These are phyloP conservation scores for Clavispora fructus DNA, from an alignment of 805 yeast genomes.

Conservation along the genomic window DNA sequence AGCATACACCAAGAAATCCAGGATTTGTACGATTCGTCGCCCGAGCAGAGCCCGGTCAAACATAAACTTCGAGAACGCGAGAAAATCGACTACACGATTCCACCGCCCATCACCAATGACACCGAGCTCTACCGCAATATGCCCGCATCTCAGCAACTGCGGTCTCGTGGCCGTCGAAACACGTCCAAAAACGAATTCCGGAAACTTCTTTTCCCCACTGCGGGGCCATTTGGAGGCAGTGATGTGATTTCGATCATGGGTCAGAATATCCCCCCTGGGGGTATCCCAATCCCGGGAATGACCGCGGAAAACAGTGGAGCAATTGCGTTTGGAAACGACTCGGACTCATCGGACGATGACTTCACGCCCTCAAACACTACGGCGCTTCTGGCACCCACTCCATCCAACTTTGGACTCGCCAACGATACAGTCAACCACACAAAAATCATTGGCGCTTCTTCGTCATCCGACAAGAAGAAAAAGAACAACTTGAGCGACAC, in stretches of 20 bases:
- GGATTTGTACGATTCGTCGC: conserved; percentile 59
- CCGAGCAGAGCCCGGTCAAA: conserved; percentile 40
- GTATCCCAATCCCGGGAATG: conserved; percentile 35
- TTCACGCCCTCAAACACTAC: conserved; percentile 34
- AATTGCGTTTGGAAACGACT: conserved; percentile 40
- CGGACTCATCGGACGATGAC: conserved; percentile 63
- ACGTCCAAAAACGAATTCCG: conserved; percentile 43
- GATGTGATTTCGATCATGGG: conserved; percentile 85
- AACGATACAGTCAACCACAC: conserved; percentile 18
- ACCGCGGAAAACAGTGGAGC: conserved; percentile 16
- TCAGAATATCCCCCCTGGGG: conserved; percentile 51
- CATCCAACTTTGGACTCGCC: conserved; percentile 8
- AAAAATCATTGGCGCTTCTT: conserved; percentile 29
- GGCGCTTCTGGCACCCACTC: not conserved
- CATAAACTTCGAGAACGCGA: conserved; percentile 45
- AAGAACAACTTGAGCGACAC: conserved; percentile 73
- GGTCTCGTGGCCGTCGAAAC: conserved; percentile 26
- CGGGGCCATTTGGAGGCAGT: conserved; percentile 97
- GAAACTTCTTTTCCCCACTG: conserved; percentile 81
- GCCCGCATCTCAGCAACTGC: conserved; percentile 7
- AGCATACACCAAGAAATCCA: conserved; percentile 57
- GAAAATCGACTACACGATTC: conserved; percentile 72
- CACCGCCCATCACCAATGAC: conserved; percentile 66
- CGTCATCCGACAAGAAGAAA: conserved; percentile 36
- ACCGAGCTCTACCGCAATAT: conserved; percentile 18